Base-by-base conservation (phyloP, 1,284 basidiomycete genomes). In the Ganoderma meredithae region DNA sequence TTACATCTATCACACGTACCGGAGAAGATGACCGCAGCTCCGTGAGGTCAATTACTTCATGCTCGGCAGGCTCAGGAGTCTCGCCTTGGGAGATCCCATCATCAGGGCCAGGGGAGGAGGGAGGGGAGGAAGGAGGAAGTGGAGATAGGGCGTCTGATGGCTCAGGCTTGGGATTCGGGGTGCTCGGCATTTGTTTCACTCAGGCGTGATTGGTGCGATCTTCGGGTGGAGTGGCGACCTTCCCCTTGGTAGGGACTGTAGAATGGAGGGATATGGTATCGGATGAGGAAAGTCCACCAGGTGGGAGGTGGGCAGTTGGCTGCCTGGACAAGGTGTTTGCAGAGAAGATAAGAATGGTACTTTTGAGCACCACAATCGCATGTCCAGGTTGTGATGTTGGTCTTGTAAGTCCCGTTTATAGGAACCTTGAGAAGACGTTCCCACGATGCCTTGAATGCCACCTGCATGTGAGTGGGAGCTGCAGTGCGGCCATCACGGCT, bases 361-460 rank as follows among this genome's bases (percentile, higher is more conserved):
- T 72, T 73, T 43, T 73, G 72, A 2, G 69, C 41, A 3, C 71
- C 69, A 52, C 72, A 73, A 49, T 73, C 62, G 44, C 72, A 72
- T 1, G 69, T 73, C 66, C 67, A 73, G 2, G 7, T 25, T 17
- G n/a, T 17, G 17, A 68, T 12, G 52, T 65, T 47, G 9, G 72
- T 73, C 1, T 13, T 22, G 53, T 73, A 71, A 1, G 31, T 5
- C 15, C 72, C 71, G 8, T 60, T 60, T 44, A 72, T 60, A 7
- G 71, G 63, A 1, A 56, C 60, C 1, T 55, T 52, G 1, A 0
- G 9, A 0, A 73, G 67, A 1, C 69, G 43, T 12, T 22, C 27
- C 68, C 68, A 69, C 27, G 47, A 36, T 4, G 44, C 43, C 47
- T 66, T 65, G 56, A 69, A 44, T 9, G 25, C 60, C 22, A 53